These are phyloP conservation scores for Hemisphaericaspora lyxosophila DNA, from an alignment of 1,139 yeast genomes.

Conservation along the genomic window DNA sequence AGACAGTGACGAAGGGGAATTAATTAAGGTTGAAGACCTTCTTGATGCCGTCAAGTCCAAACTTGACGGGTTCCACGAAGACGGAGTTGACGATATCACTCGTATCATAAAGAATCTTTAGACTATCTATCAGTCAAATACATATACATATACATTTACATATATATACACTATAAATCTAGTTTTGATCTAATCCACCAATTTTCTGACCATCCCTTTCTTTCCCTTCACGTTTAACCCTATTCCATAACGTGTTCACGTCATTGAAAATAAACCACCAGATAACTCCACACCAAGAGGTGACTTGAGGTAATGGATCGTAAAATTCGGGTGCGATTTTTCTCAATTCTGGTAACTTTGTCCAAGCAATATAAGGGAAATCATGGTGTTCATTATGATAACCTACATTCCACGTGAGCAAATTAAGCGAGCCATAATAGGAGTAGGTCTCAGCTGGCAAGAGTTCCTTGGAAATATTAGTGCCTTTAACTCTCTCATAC, in stretches of 20 bases:
- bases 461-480: conserved; percentile 31
- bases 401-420: conserved; percentile 88
- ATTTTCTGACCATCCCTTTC: conserved; percentile 34
- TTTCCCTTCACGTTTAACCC: conserved; percentile 66
- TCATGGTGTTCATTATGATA: conserved; percentile 95
- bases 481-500: conserved; percentile 11
- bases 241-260: conserved; percentile 70
- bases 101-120: conserved; percentile 9
- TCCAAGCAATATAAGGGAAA: conserved; percentile 92
- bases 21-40: conserved; percentile 61
- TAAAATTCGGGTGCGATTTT: conserved; percentile 77
- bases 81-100: conserved; percentile 56
- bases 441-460: conserved; percentile 81
- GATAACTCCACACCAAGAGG: conserved; percentile 77
- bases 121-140: background rate
- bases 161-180: background rate
- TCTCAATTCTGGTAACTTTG: conserved; percentile 66
- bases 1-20: conserved; percentile 84
- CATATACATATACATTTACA: conserved; percentile 1
- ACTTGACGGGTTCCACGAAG: conserved; percentile 42
- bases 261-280: conserved; percentile 70
- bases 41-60: conserved; percentile 56
- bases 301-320: conserved; percentile 73
- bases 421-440: conserved; percentile 78
- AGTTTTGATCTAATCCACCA: conserved; percentile 24